Evolutionary conservation across 2,329 filamentous ascomycete species (phyloP).

Genomic region (Colletotrichum acutatum): DNA sequence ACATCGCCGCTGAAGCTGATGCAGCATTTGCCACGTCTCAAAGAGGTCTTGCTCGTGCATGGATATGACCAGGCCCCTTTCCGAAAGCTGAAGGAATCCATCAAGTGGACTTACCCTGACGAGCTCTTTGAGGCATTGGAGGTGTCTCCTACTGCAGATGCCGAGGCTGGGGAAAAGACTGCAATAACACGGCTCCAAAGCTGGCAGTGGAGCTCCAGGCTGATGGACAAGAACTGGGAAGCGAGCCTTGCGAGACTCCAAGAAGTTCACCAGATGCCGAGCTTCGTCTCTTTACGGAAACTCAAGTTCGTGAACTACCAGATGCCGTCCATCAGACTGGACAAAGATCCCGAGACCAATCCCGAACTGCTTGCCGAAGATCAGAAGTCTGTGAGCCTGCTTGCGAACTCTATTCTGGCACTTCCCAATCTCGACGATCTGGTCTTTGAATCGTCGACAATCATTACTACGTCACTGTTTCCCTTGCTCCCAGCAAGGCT

Average conservation of each 20-base stretch:
- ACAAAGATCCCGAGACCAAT: slow-evolving; percentile 50
- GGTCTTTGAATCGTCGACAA: slow-evolving; percentile 78
- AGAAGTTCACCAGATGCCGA: slow-evolving; percentile 62
- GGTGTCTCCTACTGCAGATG: slow-evolving; percentile 56
- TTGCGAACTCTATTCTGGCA: slow-evolving; percentile 58
- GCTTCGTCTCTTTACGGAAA: slow-evolving; percentile 67
- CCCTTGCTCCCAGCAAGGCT: slow-evolving; percentile 74
- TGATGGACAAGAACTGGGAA: slow-evolving; percentile 48
- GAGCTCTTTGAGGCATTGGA: slow-evolving; percentile 73
- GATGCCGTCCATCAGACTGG: slow-evolving; percentile 55
- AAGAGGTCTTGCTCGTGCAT: slow-evolving; percentile 78
- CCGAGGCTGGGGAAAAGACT: slow-evolving; percentile 45
- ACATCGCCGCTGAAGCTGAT: slow-evolving; percentile 64
- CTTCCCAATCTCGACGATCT: slow-evolving; percentile 75
- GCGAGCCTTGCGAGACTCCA: slow-evolving; percentile 58
- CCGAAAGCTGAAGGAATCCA: slow-evolving; percentile 62
- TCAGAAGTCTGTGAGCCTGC: slow-evolving; percentile 42
- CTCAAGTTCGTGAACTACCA: slow-evolving; percentile 74
- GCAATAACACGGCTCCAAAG: slow-evolving; percentile 54
- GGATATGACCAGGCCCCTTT: slow-evolving; percentile 75
- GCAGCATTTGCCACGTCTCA: slow-evolving; percentile 72
- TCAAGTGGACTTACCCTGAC: slow-evolving; percentile 77
- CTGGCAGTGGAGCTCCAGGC: slow-evolving; percentile 71
- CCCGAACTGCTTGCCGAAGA: slow-evolving; percentile 54
- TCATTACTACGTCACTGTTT: slow-evolving; percentile 77